phyloP scores from a whole-genome alignment of 2,329 filamentous ascomycete genomes.

The Pseudopyricularia javanii region DNA sequence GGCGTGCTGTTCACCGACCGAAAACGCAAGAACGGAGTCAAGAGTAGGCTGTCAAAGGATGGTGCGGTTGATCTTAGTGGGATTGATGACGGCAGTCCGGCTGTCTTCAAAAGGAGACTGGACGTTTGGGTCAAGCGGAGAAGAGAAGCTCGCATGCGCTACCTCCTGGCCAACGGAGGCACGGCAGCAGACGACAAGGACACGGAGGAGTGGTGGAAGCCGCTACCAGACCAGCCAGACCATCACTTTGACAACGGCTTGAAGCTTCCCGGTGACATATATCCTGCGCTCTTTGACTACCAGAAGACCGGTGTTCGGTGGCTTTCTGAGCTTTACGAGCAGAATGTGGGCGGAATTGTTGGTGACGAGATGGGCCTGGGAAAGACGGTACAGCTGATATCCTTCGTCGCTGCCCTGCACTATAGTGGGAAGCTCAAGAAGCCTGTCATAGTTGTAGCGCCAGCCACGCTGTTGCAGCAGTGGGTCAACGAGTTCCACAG shows the following conservation, averaged over 20 bases:
- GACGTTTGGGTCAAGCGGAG: slow-evolving; percentile 56
- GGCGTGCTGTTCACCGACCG: not conserved
- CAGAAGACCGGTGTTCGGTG: slow-evolving; percentile 96
- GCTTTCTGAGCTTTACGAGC: slow-evolving; percentile 83
- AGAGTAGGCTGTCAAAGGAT: slow-evolving; percentile 14
- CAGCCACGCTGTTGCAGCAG: slow-evolving; percentile 87
- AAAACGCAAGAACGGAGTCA: slow-evolving; percentile 26
- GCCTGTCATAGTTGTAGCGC: slow-evolving; percentile 83
- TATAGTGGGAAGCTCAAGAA: slow-evolving; percentile 77
- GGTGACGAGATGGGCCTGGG: slow-evolving; percentile 99
- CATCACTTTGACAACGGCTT: slow-evolving; percentile 63
- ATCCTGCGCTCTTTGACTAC: slow-evolving; percentile 85
- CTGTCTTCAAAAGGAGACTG: slow-evolving; percentile 64
- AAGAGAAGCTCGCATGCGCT: slow-evolving; percentile 24
- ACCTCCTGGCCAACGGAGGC: slow-evolving; percentile 20
- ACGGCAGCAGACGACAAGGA: slow-evolving; percentile 27
- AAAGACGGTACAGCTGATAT: slow-evolving; percentile 65
- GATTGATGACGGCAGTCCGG: slow-evolving; percentile 83
- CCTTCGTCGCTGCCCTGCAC: slow-evolving; percentile 81
- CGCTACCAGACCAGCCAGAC: slow-evolving; percentile 73
- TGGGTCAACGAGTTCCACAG: slow-evolving; percentile 98
- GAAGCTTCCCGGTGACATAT: slow-evolving; percentile 82
- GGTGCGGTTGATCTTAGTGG: slow-evolving; percentile 34
- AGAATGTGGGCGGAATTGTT: slow-evolving; percentile 85
- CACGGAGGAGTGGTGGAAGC: slow-evolving; percentile 64